A percentile compares a stretch with the other conserved stretches of the same genome.
These are phyloP conservation scores for Brachypodium distachyon DNA, from an alignment of 202 grass and related monocot species.

Conservation along the genomic window DNA sequence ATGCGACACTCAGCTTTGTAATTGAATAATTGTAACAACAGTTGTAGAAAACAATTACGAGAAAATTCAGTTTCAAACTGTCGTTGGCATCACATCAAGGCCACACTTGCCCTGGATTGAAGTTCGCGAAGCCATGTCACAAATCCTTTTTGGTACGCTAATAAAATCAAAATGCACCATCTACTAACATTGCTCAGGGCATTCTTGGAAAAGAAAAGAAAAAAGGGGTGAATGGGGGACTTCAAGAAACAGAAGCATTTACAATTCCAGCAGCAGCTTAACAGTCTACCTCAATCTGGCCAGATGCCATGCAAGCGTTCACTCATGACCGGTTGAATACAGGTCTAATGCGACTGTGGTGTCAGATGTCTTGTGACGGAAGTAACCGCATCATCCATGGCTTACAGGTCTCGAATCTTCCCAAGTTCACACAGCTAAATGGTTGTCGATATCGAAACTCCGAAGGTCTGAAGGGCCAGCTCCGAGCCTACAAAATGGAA, in stretches of 20 bases:
- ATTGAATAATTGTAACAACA: neutral
- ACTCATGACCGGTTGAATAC: neutral
- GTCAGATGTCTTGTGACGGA: neutral
- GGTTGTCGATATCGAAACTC: constrained; percentile 73
- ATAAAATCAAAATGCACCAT: neutral
- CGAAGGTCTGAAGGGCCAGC: constrained; percentile 68
- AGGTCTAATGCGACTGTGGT: neutral
- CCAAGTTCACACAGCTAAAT: constrained; percentile 46
- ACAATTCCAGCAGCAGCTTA: constrained; percentile 8
- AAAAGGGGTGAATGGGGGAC: neutral
- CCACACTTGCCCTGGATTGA: neutral
- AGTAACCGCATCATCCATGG: neutral
- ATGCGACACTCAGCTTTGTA: neutral
- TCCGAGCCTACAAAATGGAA: constrained; percentile 53
- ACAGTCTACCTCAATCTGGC: constrained; percentile 1
- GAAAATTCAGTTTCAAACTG: neutral
- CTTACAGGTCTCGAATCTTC: neutral
- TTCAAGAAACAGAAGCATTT: constrained; percentile 16
- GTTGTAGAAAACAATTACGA: neutral
- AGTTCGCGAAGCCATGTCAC: neutral
- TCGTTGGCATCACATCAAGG: neutral
- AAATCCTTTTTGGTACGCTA: neutral
- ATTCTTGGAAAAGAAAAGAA: neutral
- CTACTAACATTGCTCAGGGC: neutral
- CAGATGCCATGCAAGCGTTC: neutral